Evolutionary conservation across 805 yeast species (phyloP).

Genomic region (Wickerhamomyces mucosus): DNA sequence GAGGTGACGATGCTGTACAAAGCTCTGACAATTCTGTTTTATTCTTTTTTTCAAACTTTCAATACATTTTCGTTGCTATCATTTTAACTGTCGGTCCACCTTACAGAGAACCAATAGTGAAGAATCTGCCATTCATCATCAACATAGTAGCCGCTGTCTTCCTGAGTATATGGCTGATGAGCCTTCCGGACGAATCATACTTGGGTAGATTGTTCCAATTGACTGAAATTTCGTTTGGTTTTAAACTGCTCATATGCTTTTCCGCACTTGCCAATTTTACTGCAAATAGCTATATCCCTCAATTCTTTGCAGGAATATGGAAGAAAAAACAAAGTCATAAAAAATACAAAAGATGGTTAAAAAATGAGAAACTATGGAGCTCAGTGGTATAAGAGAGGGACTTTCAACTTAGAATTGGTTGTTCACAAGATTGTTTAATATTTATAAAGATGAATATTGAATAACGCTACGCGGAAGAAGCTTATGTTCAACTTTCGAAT

Average conservation of each 20-base stretch:
- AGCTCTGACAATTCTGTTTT: constrained; percentile 86
- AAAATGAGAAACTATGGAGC: constrained; percentile 6
- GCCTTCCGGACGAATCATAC: constrained; percentile 37
- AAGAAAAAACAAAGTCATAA: constrained; percentile 29
- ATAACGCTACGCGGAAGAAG: no score
- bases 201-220: constrained; percentile 70
- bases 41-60: constrained; percentile 76
- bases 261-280: constrained; percentile 41
- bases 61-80: constrained; percentile 76
- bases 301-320: constrained; percentile 21
- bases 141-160: constrained; percentile 44
- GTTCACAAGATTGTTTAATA: no score
- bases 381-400: not conserved
- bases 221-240: constrained; percentile 43
- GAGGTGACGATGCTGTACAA: constrained; percentile 70
- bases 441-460: no score
- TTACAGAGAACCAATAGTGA: constrained; percentile 64
- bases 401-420: no score
- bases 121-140: constrained; percentile 61
- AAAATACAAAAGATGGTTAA: constrained; percentile 25
- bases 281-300: constrained; percentile 25
- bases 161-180: constrained; percentile 47
- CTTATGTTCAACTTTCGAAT: no score
- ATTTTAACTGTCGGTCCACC: constrained; percentile 92
- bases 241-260: constrained; percentile 41